phyloP scores from a whole-genome alignment of 768 basidiomycete genomes.

The Pholiota microspora region DNA sequence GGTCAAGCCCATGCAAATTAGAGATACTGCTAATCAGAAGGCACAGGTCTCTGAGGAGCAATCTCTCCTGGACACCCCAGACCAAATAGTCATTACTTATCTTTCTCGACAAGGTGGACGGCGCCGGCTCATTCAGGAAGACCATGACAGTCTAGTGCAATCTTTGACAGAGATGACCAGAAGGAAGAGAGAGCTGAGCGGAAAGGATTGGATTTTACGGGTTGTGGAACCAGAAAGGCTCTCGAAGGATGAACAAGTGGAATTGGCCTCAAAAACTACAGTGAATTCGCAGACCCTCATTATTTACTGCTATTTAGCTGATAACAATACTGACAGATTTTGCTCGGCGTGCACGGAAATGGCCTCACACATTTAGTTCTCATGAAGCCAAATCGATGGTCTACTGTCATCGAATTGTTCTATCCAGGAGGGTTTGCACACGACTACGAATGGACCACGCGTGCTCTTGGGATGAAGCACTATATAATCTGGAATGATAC shows the following conservation, averaged over 20 bases:
- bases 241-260: conserved; percentile 68
- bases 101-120: conserved; percentile 58
- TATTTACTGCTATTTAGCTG: neutral
- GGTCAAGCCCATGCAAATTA: conserved; percentile 20
- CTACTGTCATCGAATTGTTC: conserved; percentile 83
- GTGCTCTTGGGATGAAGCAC: conserved; percentile 64
- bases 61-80: conserved; percentile 29
- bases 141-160: conserved; percentile 48
- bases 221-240: conserved; percentile 57
- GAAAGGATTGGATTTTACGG: conserved; percentile 51
- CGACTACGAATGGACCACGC: conserved; percentile 77
- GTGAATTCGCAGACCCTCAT: conserved; percentile 27
- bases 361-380: conserved; percentile 74
- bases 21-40: neutral
- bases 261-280: conserved; percentile 57
- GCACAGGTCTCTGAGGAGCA: conserved; percentile 11
- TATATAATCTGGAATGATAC: conserved; percentile 78
- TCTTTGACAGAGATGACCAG: conserved; percentile 45
- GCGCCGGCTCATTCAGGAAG: conserved; percentile 44
- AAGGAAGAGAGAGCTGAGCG: conserved; percentile 24
- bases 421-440: conserved; percentile 71
- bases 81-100: conserved; percentile 60
- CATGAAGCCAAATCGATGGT: conserved; percentile 66
- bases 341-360: conserved; percentile 71
- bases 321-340: conserved; percentile 34